phyloP scores from a whole-genome alignment of 1,284 basidiomycete genomes.

The Malassezia psittaci region DNA sequence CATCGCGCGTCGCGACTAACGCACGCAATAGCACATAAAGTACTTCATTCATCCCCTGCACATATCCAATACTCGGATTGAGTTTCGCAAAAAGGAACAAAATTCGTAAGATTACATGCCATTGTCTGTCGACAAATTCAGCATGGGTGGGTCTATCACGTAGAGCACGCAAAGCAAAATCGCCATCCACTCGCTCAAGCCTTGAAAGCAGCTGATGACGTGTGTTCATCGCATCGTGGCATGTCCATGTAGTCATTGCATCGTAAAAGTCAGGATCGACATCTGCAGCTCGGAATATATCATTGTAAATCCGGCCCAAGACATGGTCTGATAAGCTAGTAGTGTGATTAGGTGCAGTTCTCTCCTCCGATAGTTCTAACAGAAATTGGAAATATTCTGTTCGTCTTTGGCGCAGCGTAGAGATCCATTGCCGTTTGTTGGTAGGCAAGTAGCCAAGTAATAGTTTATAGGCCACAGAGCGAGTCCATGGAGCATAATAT shows the following conservation, averaged over 20 bases:
- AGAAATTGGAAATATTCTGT: conserved; percentile 39
- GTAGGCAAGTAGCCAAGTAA: conserved; percentile 36
- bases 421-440: conserved; percentile 36
- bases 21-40: conserved; percentile 38
- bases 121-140: conserved; percentile 21
- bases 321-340: conserved; percentile 20
- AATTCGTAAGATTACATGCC: conserved; percentile 42
- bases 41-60: conserved; percentile 45
- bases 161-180: conserved; percentile 1
- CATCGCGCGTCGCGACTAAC: conserved; percentile 21
- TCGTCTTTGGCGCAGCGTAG: conserved; percentile 24
- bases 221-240: not conserved
- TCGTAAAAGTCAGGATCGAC: conserved; percentile 1
- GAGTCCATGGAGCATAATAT: conserved; percentile 31
- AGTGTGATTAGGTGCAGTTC: not conserved
- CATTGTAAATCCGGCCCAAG: conserved; percentile 41
- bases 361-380: conserved; percentile 24
- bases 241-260: not conserved
- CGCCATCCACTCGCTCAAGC: conserved; percentile 24
- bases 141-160: not conserved
- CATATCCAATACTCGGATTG: conserved; percentile 41
- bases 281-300: conserved; percentile 23
- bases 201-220: conserved; percentile 22
- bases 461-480: conserved; percentile 42
- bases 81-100: conserved; percentile 42